Evolutionary conservation across 2,329 filamentous ascomycete genomes (phyloP), one percentile per base, ranked within the genome.

Genomic region (Knufia fluminis): DNA sequence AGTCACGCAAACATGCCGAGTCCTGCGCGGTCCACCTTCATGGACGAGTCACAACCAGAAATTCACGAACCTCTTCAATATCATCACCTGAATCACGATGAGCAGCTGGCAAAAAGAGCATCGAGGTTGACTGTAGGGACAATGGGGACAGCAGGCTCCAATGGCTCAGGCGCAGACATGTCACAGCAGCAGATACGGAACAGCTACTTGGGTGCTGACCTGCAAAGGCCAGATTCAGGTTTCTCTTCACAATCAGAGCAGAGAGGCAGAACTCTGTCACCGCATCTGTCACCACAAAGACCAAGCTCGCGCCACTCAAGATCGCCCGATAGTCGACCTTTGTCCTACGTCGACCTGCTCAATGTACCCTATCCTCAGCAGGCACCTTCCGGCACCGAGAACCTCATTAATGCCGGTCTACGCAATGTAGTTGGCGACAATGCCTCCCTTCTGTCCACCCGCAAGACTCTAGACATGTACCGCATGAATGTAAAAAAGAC

Each of bases 391-490:
- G 71, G 72, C 4, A 68, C 73, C 6, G 59, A 62, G 32, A 72
- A 78, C 23, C 75, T 94, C 52, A 86, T 94, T 66, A 96, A 97
- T 63, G 81, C 85, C 9, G 78, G 85, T 54, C 71, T 98, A 43
- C 83, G 87, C 52, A 81, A 77, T 49, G 82, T 79, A 14, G 82
- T 98, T 20, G 92, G 92, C 39, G 85, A 80, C 62, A 94, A 94
- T 70, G 91, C 91, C 2, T 95, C 90, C 17, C 75, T 98, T 10
- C 77, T 98, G 24, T 90, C 88, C 61, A 84, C 87, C 28, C 86
- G 91, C 63, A 90, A 97, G 69, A 98, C 92, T 1, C 78, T 98
- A 43, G 90, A 97, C 49, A 96, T 97, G 91, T 98, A 98, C 66
- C 80, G 91, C 39, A 83, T 85, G 49, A 98, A 97, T 62, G 87